phyloP scores from a whole-genome alignment of 2,329 filamentous ascomycete species.

The Reticulascus tulasneorum region DNA sequence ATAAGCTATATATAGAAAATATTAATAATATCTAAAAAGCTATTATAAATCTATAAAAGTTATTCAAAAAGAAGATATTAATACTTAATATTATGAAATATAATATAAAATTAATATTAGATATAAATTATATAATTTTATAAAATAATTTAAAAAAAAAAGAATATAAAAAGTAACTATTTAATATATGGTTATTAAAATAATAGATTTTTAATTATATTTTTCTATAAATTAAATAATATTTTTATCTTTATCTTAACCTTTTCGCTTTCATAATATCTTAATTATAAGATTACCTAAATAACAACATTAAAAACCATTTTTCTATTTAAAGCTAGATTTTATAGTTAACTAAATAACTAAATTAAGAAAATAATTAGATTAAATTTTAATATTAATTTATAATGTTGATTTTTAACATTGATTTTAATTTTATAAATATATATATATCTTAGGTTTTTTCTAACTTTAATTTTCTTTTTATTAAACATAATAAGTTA shows the following conservation, averaged over 20 bases:
- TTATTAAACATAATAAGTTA: background rate
- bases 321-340: slow-evolving; percentile 25
- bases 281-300: slow-evolving; percentile 25
- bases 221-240: no score
- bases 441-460: no score
- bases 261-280: slow-evolving; percentile 14
- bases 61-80: no score
- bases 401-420: slow-evolving; percentile 23
- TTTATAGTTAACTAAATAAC: no score
- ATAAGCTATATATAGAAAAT: no score
- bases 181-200: slow-evolving; percentile 17
- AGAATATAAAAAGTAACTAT: slow-evolving; percentile 18
- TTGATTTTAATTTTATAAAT: slow-evolving; percentile 13
- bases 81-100: no score
- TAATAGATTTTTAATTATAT: slow-evolving; percentile 11
- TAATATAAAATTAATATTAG: slow-evolving; percentile 18
- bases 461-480: background rate
- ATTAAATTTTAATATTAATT: slow-evolving; percentile 28
- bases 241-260: no score
- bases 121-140: slow-evolving; percentile 21
- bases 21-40: no score
- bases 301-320: slow-evolving; percentile 28
- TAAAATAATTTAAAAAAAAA: slow-evolving; percentile 24
- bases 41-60: no score
- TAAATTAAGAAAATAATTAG: no score